phyloP scores from a whole-genome alignment of 441 rosid species.

The Geranium incanum region DNA sequence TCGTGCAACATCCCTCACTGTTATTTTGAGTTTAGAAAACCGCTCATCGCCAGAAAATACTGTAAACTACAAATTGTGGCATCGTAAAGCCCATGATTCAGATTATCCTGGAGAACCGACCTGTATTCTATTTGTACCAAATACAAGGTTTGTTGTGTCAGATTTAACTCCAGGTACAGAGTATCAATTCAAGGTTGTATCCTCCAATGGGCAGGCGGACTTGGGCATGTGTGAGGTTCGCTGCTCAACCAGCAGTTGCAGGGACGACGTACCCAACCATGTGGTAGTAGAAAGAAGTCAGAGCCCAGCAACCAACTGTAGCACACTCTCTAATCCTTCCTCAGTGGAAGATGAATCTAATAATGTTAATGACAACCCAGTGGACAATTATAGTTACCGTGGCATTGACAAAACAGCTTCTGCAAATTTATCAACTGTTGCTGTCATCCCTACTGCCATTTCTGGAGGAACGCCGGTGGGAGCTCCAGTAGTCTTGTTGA shows the following conservation, averaged over 20 bases:
- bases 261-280: slow-evolving; percentile 35
- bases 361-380: slow-evolving; percentile 38
- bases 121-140: slow-evolving; percentile 43
- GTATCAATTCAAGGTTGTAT: slow-evolving; percentile 53
- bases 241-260: slow-evolving; percentile 38
- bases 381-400: slow-evolving; percentile 36
- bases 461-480: slow-evolving; percentile 20
- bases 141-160: slow-evolving; percentile 44
- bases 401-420: slow-evolving; percentile 37
- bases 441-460: slow-evolving; percentile 22
- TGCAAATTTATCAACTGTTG: slow-evolving; percentile 27
- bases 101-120: slow-evolving; percentile 52
- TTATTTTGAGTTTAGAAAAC: slow-evolving; percentile 44
- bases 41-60: slow-evolving; percentile 26
- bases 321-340: slow-evolving; percentile 75
- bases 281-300: slow-evolving; percentile 58
- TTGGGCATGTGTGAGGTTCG: slow-evolving; percentile 43
- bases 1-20: slow-evolving; percentile 46
- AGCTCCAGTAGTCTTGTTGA: slow-evolving; percentile 32
- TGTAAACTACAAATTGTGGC: slow-evolving; percentile 50
- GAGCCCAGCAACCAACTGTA: slow-evolving; percentile 65
- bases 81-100: slow-evolving; percentile 40
- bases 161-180: slow-evolving; percentile 60
- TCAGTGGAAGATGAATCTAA: slow-evolving; percentile 83
- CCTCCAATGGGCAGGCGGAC: slow-evolving; percentile 40